These are phyloP conservation scores for Hura crepitans DNA, from an alignment of 441 rosid genomes.

Conservation along the genomic window DNA sequence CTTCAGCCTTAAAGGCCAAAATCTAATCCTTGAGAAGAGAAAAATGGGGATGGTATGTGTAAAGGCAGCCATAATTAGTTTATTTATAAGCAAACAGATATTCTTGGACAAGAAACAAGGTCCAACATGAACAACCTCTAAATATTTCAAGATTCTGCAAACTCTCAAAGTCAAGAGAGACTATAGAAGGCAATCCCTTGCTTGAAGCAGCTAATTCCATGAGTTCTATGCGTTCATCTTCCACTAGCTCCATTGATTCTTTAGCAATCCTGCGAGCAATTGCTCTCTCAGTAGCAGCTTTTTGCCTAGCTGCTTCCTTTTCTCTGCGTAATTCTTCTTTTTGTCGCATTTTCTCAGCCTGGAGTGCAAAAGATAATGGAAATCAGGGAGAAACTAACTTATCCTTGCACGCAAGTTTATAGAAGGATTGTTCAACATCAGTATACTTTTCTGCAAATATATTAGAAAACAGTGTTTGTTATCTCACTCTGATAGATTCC, in stretches of 20 bases:
- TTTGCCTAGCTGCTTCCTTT: constrained; percentile 80
- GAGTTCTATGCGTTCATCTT: constrained; percentile 87
- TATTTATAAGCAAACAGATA: not conserved
- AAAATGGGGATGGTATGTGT: not conserved
- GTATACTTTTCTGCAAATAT: not conserved
- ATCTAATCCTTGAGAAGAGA: not conserved
- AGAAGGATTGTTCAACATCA: not conserved
- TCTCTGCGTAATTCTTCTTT: constrained; percentile 79
- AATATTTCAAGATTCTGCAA: constrained; percentile 67
- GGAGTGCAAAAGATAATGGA: constrained; percentile 6
- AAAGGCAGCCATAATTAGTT: not conserved
- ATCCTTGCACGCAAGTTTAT: constrained; percentile 4
- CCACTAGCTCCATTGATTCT: constrained; percentile 80
- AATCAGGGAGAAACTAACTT: not conserved
- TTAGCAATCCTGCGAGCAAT: constrained; percentile 85
- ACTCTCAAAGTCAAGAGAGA: constrained; percentile 66
- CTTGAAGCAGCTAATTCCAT: constrained; percentile 77
- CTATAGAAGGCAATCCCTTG: constrained; percentile 66
- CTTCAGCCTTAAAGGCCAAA: not conserved
- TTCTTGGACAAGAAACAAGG: not conserved
- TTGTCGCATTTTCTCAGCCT: constrained; percentile 87
- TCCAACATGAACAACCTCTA: constrained; percentile 48
- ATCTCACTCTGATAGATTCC: constrained; percentile 69
- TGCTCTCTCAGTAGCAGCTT: constrained; percentile 92
- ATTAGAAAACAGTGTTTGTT: constrained; percentile 5